Evolutionary conservation across 768 basidiomycete genomes (phyloP).

Genomic region (Amanita fuliginea): DNA sequence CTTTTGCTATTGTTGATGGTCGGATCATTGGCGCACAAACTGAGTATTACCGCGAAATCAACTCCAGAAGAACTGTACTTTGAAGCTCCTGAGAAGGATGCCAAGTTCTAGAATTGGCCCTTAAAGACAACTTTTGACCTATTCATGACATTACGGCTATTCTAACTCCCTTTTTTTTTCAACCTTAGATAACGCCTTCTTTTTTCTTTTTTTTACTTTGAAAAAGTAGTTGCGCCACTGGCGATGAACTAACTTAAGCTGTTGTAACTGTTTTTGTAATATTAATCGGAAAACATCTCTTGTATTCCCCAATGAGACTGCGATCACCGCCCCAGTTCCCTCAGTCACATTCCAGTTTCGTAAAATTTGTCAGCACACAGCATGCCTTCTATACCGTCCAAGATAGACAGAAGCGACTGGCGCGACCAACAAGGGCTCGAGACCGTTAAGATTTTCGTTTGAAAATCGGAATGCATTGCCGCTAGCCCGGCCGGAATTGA

Average conservation of each 20-base stretch:
- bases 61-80: conserved; percentile 18
- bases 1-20: conserved; percentile 17
- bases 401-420: no score
- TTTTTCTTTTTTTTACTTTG: not conserved
- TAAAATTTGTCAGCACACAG: no score
- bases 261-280: not conserved
- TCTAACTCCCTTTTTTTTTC: not conserved
- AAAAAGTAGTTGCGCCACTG: not conserved
- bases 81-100: conserved; percentile 7
- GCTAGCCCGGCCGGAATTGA: no score
- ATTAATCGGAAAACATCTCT: no score
- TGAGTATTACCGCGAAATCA: conserved; percentile 13
- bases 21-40: conserved; percentile 18
- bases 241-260: not conserved
- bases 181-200: not conserved
- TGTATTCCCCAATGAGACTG: no score
- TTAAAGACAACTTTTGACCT: no score
- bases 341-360: no score
- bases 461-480: no score
- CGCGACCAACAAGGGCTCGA: no score
- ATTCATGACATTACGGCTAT: not conserved
- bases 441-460: no score
- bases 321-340: no score
- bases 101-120: not conserved
- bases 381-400: no score